Percentiles rank a stretch among this genome's conserved stretches.
These are phyloP conservation scores for Pueraria montana DNA, from an alignment of 306 rosid species.

Conservation along the genomic window DNA sequence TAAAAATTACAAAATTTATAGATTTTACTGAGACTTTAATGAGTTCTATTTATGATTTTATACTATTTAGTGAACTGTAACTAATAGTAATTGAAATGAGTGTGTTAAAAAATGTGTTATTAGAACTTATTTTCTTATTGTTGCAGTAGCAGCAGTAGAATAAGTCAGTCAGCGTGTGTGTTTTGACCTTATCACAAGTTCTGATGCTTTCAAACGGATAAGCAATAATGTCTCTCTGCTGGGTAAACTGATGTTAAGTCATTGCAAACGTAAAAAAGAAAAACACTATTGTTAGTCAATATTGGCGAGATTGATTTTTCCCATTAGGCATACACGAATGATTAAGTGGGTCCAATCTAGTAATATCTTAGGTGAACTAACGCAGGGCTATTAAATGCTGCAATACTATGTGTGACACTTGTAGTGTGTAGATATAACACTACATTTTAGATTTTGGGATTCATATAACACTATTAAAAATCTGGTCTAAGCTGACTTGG, in stretches of 20 bases:
- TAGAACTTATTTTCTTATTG: too few relatives aligned
- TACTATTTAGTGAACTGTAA: too few relatives aligned
- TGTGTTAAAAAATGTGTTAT: too few relatives aligned
- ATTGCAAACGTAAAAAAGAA: neutral
- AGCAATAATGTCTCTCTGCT: neutral
- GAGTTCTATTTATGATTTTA: too few relatives aligned
- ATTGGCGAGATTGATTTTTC: constrained; percentile 39
- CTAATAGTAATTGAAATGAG: too few relatives aligned
- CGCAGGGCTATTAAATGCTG: neutral
- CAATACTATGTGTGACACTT: constrained; percentile 36
- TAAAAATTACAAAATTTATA: too few relatives aligned
- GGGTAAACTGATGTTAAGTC: neutral
- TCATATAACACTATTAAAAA: neutral
- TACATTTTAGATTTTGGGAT: constrained; percentile 15
- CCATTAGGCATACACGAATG: constrained; percentile 31
- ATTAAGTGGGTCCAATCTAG: constrained; percentile 44
- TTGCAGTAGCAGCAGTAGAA: too few relatives aligned
- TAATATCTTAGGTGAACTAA: constrained; percentile 45
- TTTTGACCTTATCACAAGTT: neutral
- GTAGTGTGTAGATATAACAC: constrained; percentile 21
- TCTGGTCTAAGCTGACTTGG: neutral
- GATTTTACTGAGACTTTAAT: too few relatives aligned
- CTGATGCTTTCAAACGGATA: neutral
- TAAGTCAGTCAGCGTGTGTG: neutral
- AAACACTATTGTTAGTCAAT: constrained; percentile 24